Evolutionary conservation across 2,329 filamentous ascomycete genomes (phyloP), one percentile per base, ranked within the genome.

Genomic region (Ilyonectria destructans): DNA sequence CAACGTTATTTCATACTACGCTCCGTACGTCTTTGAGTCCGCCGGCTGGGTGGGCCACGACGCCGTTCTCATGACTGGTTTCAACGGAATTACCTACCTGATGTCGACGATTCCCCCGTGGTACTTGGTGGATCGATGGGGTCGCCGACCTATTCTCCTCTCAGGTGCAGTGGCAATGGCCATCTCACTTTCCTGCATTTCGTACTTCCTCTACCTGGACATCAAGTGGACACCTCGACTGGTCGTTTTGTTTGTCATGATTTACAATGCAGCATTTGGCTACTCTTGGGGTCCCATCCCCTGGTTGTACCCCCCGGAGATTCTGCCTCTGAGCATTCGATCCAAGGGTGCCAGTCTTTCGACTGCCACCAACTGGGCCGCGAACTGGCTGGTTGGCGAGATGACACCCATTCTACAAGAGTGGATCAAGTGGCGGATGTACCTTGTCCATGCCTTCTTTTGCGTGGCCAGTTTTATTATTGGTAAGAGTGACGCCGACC

Each of bases 1-100:
- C 85, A 99, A 99, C 82, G 96, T 99, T 79, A 99, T 99, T 71
- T 98, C 96, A 1, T 99, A 98, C 86, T 99, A 99, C 79, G 96
- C 96, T 1, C 96, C 96, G 0, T 90, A 97, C 63, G 96, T 98
- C 17, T 98, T 99, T 77, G 95, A 98, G 82, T 95, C 95, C 67
- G 96, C 96, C 43, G 96, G 96, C n/a, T 98, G 96, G 96, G 84
- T 90, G 62, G 96, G 96, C 31, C 94, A 96, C 73, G 88, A 94
- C 67, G 96, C 96, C 6, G 93, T 98, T 71, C 88, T 98, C 69
- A 98, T 98, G 96, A 97, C 96, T 7, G 96, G 96, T 63, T 94
- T 98, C 81, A 99, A 98, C 83, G 94, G 91, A 64, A 91, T 90
- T 71, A 95, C 94, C 2, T 99, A 98, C 80, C 88, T 98, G 40